Conservation (phyloP, 1,284 basidiomycete species). For the Tilletia indica region DNA sequence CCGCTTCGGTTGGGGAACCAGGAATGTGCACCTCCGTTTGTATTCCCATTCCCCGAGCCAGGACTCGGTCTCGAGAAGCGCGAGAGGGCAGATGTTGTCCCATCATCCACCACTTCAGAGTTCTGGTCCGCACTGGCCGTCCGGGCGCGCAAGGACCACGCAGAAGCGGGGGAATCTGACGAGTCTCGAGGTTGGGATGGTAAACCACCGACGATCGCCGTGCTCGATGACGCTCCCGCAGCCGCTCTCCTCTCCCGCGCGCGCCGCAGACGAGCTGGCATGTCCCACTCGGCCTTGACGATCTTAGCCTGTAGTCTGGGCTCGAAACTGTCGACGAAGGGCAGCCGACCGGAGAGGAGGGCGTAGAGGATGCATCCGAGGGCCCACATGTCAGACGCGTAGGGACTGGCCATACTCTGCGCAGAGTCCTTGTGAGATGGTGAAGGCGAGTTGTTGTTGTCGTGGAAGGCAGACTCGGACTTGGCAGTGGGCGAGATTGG, state of each 20-base stretch:
- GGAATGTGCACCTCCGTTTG: neutral
- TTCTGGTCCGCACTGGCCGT: conserved; percentile 6
- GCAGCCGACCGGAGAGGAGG: conserved; percentile 39
- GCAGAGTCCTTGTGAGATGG: too few relatives aligned
- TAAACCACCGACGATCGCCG: conserved; percentile 19
- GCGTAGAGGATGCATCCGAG: conserved; percentile 49
- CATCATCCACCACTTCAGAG: neutral
- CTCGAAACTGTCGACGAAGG: conserved; percentile 46
- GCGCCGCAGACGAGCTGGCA: conserved; percentile 34
- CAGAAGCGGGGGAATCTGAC: neutral
- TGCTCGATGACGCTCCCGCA: conserved; percentile 20
- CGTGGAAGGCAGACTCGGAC: too few relatives aligned
- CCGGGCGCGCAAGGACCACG: neutral
- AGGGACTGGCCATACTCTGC: conserved; percentile 25
- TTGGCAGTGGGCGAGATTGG: conserved; percentile 19
- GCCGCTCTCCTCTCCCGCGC: conserved; percentile 25
- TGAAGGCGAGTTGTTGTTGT: too few relatives aligned
- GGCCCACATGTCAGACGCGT: conserved; percentile 49
- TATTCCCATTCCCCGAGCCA: neutral
- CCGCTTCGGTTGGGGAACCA: neutral
- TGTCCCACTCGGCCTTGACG: conserved; percentile 43
- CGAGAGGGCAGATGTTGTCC: neutral
- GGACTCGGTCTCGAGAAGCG: neutral
- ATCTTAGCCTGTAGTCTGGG: conserved; percentile 49
- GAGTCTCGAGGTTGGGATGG: neutral